phyloP scores from a whole-genome alignment of 2,329 filamentous ascomycete genomes.

The Diaporthe citriasiana region DNA sequence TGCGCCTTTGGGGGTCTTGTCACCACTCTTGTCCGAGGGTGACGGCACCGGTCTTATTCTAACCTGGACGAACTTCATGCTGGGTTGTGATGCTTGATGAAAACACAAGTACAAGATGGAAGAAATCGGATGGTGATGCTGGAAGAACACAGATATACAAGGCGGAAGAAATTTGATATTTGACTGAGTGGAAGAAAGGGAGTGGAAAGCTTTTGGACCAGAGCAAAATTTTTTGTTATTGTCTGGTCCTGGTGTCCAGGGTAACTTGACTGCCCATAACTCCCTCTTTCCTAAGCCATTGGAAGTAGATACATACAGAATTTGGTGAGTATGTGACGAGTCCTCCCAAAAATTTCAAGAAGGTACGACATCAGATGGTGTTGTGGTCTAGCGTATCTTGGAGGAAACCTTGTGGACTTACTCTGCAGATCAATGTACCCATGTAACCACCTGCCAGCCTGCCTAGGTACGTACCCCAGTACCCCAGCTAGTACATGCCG shows the following conservation, averaged over 20 bases:
- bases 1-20: constrained; percentile 60
- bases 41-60: constrained; percentile 58
- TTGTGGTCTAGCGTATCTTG: background rate
- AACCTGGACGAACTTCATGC: constrained; percentile 46
- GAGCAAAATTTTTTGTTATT: too few species aligned
- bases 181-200: too few species aligned
- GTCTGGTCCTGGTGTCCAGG: too few species aligned
- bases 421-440: background rate
- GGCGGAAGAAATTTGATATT: too few species aligned
- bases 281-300: too few species aligned
- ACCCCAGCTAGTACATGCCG: background rate
- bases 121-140: too few species aligned
- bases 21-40: constrained; percentile 54
- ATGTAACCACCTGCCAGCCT: background rate
- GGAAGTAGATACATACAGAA: too few species aligned
- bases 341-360: background rate
- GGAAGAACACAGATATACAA: too few species aligned
- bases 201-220: too few species aligned
- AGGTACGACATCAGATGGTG: background rate
- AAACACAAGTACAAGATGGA: too few species aligned
- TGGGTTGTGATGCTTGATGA: background rate
- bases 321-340: background rate
- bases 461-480: background rate
- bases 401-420: background rate
- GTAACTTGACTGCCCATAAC: too few species aligned